Conservation (phyloP, 768 basidiomycete genomes). For the Gymnopilus junonius region DNA sequence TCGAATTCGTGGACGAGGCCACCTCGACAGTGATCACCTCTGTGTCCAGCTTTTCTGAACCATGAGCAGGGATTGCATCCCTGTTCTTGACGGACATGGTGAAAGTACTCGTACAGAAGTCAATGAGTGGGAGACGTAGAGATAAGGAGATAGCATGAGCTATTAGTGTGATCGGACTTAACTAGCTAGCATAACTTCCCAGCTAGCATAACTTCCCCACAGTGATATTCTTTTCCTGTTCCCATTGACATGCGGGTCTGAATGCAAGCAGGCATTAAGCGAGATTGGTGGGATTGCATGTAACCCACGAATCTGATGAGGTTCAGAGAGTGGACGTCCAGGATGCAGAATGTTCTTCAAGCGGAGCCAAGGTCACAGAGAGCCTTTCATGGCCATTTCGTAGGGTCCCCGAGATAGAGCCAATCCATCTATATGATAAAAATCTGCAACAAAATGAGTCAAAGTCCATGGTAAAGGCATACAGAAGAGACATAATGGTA, state of each 20-base stretch:
- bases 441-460: too few species aligned
- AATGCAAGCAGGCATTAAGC: neutral
- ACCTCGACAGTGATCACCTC: neutral
- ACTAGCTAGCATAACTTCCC: too few species aligned
- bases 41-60: neutral
- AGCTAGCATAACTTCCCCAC: neutral
- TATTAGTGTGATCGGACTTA: too few species aligned
- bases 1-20: neutral
- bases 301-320: neutral
- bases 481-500: too few species aligned
- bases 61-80: neutral
- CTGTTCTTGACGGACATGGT: slow-evolving; percentile 5
- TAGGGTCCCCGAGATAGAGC: too few species aligned
- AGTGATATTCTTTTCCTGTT: neutral
- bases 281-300: neutral
- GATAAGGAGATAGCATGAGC: neutral
- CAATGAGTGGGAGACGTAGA: neutral
- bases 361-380: too few species aligned
- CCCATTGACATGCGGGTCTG: neutral
- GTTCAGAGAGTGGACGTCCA: neutral
- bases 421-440: too few species aligned
- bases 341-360: too few species aligned
- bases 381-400: too few species aligned
- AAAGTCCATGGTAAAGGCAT: too few species aligned
- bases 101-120: neutral